Base-by-base conservation (phyloP, 148 eudicot species). In the Vaccinium corymbosum region DNA sequence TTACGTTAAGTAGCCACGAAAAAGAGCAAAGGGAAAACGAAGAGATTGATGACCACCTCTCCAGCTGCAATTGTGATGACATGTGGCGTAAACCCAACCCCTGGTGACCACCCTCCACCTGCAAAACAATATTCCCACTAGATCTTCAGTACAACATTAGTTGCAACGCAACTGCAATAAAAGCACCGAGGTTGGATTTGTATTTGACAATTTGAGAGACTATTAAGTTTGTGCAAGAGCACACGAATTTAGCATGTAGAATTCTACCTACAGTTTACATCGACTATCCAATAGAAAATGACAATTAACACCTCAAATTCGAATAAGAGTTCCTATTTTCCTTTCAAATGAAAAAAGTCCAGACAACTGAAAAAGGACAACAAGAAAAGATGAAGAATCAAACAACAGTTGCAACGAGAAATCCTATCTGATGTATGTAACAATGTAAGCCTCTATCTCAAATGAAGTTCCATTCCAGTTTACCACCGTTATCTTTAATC, bases 41-140 rank as follows among this genome's bases (percentile, higher is more conserved):
- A 42, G 56, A 62, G 78, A 55, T 50, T 38, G 73, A 79, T 53
- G 52, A 80, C 79, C 50, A 91, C 98, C 96, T 94, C 96, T 80
- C 98, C 98, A 59, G 94, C 88, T 64, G 92, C 89, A 83, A 94
- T 94, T n/a, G 88, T 89, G 68, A 94, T 91, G 76, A 94, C 91
- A 82, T 91, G 95, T 29, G 96, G 94, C 46, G 92, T 90, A 83
- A 94, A 92, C 14, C 95, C 96, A 82, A 93, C 85, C 78, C 91
- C 98, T 2, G 88, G 84, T 19, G 90, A 81, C 22, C 73, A 68
- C 42, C 73, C 38, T 68, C 38, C 42, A 68, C 93, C 98, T 94
- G 95, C 85, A 85, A 84, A 88, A 56, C 55, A 56, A 76, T 56
- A 83, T 42, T 12, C 73, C 19, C 15, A 16, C 48, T 11, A 59